A percentile compares a stretch with the other conserved stretches of the same genome.
Conservation (phyloP, 2,329 filamentous ascomycete species). For the Fusarium cyanostomum region DNA sequence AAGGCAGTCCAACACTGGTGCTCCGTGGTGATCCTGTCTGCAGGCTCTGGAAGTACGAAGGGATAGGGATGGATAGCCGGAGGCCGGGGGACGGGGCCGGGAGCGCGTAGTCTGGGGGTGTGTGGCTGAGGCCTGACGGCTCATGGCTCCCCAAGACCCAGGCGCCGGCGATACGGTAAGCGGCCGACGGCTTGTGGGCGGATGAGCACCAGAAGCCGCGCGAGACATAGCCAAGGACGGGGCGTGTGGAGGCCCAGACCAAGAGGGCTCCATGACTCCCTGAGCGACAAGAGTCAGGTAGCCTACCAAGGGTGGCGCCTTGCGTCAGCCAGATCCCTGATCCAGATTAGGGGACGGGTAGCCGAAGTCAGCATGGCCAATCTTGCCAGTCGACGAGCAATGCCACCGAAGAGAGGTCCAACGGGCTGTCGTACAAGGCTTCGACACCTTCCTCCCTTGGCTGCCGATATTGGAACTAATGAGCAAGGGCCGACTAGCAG, state of each 20-base stretch:
- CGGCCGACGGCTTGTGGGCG: constrained; percentile 30
- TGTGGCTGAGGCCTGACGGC: constrained; percentile 37
- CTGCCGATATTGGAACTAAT: constrained; percentile 14
- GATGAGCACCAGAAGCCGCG: constrained; percentile 38
- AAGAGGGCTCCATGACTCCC: constrained; percentile 14
- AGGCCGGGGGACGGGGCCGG: constrained; percentile 40
- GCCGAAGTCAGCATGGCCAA: constrained; percentile 19
- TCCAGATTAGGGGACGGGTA: constrained; percentile 38
- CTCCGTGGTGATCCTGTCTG: constrained; percentile 38
- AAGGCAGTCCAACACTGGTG: constrained; percentile 21
- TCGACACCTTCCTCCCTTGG: constrained; percentile 32
- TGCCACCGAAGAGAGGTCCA: constrained; percentile 8
- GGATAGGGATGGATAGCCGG: constrained; percentile 37
- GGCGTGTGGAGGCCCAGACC: constrained; percentile 18
- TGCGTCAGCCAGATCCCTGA: constrained; percentile 43
- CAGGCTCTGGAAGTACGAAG: constrained; percentile 32
- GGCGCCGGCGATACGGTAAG: constrained; percentile 30
- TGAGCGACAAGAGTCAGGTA: constrained; percentile 37
- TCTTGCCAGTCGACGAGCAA: constrained; percentile 5
- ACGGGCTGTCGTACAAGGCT: constrained; percentile 6
- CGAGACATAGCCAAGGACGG: constrained; percentile 29
- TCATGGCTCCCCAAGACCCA: constrained; percentile 29
- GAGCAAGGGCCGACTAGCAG: constrained; percentile 16
- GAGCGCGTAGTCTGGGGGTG: constrained; percentile 34
- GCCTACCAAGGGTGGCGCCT: constrained; percentile 26